A percentile compares a stretch with the other conserved stretches of the same genome.
Conservation (phyloP, 768 basidiomycete species). For the Hemileccinum impolitum region DNA sequence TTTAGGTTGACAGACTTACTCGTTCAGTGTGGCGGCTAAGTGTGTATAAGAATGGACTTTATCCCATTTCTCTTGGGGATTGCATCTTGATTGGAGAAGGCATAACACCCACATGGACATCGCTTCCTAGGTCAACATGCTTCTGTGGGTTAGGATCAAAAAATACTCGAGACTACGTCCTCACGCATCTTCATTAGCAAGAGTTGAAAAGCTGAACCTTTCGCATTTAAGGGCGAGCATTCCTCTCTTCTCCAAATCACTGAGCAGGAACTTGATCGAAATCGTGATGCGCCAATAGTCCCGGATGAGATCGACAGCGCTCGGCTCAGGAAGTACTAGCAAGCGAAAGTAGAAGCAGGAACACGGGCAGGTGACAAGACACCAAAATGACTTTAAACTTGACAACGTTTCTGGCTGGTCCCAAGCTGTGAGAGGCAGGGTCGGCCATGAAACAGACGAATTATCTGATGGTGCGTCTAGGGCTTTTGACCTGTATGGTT, state of each 20-base stretch:
- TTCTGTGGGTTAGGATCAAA: too few species aligned
- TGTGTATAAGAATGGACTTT: conserved; percentile 12
- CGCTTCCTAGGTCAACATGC: conserved; percentile 5
- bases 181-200: conserved; percentile 13
- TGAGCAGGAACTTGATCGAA: conserved; percentile 1
- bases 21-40: too few species aligned
- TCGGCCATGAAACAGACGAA: too few species aligned
- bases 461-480: too few species aligned
- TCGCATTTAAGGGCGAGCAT: conserved; percentile 20
- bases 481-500: too few species aligned
- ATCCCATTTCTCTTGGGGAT: conserved; percentile 21
- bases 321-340: conserved; percentile 12
- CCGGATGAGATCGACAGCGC: conserved; percentile 8
- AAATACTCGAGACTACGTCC: conserved; percentile 12
- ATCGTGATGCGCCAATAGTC: conserved; percentile 2
- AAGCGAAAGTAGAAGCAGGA: conserved; percentile 11
- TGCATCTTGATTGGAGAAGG: conserved; percentile 19
- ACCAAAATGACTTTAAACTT: conserved; percentile 16
- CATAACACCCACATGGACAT: conserved; percentile 19
- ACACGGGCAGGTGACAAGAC: too few species aligned
- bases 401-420: conserved; percentile 23
- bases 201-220: conserved; percentile 12
- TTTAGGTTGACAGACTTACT: too few species aligned
- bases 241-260: conserved; percentile 7
- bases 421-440: too few species aligned